Conservation (phyloP, 495 filamentous ascomycete genomes). For the Aspergillus mulundensis region DNA sequence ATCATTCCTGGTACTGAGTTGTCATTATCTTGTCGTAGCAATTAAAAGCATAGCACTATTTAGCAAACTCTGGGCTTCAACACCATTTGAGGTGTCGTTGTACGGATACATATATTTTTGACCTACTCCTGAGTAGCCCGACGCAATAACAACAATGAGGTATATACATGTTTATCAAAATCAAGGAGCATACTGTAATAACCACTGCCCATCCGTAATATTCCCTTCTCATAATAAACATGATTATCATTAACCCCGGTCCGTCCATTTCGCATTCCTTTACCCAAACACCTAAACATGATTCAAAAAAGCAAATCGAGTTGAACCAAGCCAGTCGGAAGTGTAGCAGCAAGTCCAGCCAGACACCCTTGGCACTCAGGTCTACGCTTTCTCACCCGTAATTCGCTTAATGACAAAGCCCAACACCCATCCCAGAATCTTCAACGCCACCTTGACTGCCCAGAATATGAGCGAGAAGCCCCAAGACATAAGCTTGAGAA, state of each 20-base stretch:
- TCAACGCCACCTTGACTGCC: constrained; percentile 31
- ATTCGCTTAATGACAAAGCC: constrained; percentile 25
- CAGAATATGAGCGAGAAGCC: constrained; percentile 36
- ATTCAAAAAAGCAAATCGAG: too few relatives aligned
- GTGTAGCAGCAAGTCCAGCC: background rate
- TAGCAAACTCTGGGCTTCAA: too few relatives aligned
- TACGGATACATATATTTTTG: background rate
- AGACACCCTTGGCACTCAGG: too few relatives aligned
- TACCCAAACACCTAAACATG: background rate
- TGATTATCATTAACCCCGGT: background rate
- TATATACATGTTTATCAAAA: too few relatives aligned
- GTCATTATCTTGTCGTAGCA: too few relatives aligned
- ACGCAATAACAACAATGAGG: background rate
- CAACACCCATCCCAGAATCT: constrained; percentile 39
- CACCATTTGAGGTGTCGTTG: too few relatives aligned
- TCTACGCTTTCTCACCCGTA: constrained; percentile 20
- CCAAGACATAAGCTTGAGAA: constrained; percentile 37
- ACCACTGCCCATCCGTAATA: too few relatives aligned
- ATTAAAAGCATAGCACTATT: too few relatives aligned
- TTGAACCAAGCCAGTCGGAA: background rate
- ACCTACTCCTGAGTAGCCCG: background rate
- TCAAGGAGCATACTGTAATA: too few relatives aligned
- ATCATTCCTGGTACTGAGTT: too few relatives aligned
- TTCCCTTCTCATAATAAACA: background rate
- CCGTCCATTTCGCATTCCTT: background rate